phyloP scores from a whole-genome alignment of 2,329 filamentous ascomycete species.

The Colletotrichum destructivum region DNA sequence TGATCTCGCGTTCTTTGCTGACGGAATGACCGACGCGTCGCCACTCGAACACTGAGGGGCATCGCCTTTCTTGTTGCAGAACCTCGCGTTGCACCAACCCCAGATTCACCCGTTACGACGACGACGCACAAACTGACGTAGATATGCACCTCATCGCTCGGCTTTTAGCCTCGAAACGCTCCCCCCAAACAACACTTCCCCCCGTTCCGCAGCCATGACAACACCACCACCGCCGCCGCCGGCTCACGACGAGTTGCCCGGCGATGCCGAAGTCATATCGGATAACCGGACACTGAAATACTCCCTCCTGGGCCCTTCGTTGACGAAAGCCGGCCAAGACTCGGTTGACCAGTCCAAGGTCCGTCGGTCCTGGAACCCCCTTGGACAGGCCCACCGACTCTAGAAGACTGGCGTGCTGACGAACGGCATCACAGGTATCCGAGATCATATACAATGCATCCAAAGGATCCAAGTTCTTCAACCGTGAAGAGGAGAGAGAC shows the following conservation, averaged over 20 bases:
- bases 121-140: background rate
- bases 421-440: conserved; percentile 74
- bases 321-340: conserved; percentile 95
- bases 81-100: too few species aligned
- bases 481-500: conserved; percentile 88
- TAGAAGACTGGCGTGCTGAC: background rate
- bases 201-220: conserved; percentile 26
- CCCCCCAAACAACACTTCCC: background rate
- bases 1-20: conserved; percentile 37
- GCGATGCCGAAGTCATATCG: background rate
- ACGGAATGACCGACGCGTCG: conserved; percentile 13
- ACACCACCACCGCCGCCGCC: conserved; percentile 40
- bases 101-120: too few species aligned
- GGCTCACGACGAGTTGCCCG: conserved; percentile 20
- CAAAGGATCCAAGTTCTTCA: conserved; percentile 97
- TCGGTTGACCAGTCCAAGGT: conserved; percentile 92
- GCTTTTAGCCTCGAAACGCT: background rate
- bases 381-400: background rate
- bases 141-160: conserved; percentile 4
- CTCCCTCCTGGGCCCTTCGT: conserved; percentile 87
- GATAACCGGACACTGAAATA: conserved; percentile 83
- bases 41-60: background rate
- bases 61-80: background rate
- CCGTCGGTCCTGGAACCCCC: background rate
- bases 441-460: conserved; percentile 98